Evolutionary conservation across 2,329 filamentous ascomycete species (phyloP).

Genomic region (Pseudocercospora musae): DNA sequence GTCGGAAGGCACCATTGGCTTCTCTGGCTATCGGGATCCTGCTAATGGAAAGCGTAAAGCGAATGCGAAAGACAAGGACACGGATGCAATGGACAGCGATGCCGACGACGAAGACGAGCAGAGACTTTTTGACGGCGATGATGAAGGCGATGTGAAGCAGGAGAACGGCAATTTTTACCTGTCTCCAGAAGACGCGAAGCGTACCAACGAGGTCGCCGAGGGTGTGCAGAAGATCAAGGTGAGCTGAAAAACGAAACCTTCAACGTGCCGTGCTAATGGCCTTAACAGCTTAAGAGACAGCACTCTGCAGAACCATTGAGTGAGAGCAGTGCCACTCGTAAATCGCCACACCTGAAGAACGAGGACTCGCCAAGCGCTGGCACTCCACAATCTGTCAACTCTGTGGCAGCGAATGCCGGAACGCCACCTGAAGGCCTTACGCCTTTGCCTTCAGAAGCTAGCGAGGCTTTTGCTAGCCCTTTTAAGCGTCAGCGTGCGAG

Average conservation of each 20-base stretch:
- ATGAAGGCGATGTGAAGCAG: slow-evolving; percentile 58
- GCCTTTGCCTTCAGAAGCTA: slow-evolving; percentile 35
- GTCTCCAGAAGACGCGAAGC: slow-evolving; percentile 67
- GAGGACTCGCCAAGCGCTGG: slow-evolving; percentile 42
- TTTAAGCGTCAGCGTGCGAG: slow-evolving; percentile 73
- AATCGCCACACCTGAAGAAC: slow-evolving; percentile 40
- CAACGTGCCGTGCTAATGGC: slow-evolving; percentile 19
- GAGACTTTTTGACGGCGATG: slow-evolving; percentile 53
- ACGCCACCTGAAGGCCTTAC: slow-evolving; percentile 32
- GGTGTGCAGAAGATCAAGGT: slow-evolving; percentile 80
- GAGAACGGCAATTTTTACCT: slow-evolving; percentile 51
- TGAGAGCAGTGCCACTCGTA: slow-evolving; percentile 39
- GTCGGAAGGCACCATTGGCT: slow-evolving; percentile 81
- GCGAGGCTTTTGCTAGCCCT: slow-evolving; percentile 63
- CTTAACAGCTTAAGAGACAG: slow-evolving; percentile 68
- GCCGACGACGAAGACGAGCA: slow-evolving; percentile 64
- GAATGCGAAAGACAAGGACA: slow-evolving; percentile 46
- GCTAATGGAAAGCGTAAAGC: slow-evolving; percentile 56
- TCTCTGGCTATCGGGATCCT: slow-evolving; percentile 70
- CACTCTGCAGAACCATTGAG: slow-evolving; percentile 69
- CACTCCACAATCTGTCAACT: slow-evolving; percentile 38
- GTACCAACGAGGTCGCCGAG: slow-evolving; percentile 72
- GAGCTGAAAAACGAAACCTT: slow-evolving; percentile 32
- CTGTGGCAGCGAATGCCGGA: slow-evolving; percentile 31
- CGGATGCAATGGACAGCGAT: slow-evolving; percentile 70